Base-by-base conservation (phyloP, 805 yeast species). In the Candida sonorensis region DNA sequence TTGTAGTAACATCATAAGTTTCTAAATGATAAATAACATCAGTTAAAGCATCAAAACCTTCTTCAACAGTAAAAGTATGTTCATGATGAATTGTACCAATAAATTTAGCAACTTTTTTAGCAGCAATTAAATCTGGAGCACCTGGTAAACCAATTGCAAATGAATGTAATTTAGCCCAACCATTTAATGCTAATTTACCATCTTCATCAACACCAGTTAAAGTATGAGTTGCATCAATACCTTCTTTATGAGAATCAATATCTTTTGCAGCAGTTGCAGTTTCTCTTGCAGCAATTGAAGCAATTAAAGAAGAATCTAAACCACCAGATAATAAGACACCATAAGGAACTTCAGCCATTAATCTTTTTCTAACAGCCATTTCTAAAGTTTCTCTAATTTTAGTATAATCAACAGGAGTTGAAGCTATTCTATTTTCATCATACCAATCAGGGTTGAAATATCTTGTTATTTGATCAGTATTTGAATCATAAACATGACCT, bases 321-420 rank as follows among this genome's bases (percentile, higher is more conserved):
- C 99, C 99, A 58, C 99, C 99, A 15, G 96, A 86, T 47, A 92
- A 70, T 48, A 92, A 69, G 29, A 92, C 99, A 67, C 99, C 99
- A 62, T 85, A 92, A 35, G 99, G 97, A 41, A 92, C 99, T 69
- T 92, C 99, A 35, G 97, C 92, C 99, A 92, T 92, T 53, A 92
- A 75, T 73, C 98, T 82, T 83, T 92, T 92, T 72, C 98, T 82
- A 35, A 92, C 99, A 30, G 98, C 87, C 65, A 81, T 66, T 63
- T 92, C 98, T 57, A 92, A 73, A 30, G 84, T 61, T 51, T 79
- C 81, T 62, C 96, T 80, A 40, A 92, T 73, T 38, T 64, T 48
- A 51, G 58, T 75, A 56, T 68, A 76, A 58, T 90, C 95, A 28
- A 81, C 84, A 27, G 79, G 85, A 38, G 72, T 71, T 26, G 80